Evolutionary conservation across 768 basidiomycete genomes (phyloP).

Genomic region (Candolleomyces efflorescens): DNA sequence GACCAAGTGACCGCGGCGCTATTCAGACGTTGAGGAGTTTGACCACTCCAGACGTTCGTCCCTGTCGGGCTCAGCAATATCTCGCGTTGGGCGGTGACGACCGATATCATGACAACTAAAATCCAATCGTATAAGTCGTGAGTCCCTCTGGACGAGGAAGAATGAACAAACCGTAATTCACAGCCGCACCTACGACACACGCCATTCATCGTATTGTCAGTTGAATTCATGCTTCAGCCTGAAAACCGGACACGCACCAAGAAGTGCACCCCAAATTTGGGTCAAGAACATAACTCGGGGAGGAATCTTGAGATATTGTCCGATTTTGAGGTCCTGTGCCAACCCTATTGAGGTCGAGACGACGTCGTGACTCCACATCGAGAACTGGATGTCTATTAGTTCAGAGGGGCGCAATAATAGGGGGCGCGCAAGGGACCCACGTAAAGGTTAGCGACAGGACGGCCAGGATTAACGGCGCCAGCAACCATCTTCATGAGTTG

Average conservation of each 20-base stretch:
- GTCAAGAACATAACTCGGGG: conserved; percentile 63
- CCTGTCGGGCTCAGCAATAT: conserved; percentile 48
- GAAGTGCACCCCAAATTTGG: conserved; percentile 63
- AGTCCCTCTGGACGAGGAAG: not conserved
- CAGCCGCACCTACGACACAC: conserved; percentile 24
- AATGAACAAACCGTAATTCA: conserved; percentile 31
- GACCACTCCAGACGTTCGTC: conserved; percentile 61
- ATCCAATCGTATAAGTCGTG: not conserved
- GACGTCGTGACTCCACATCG: conserved; percentile 67
- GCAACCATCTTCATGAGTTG: conserved; percentile 62
- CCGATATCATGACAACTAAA: conserved; percentile 54
- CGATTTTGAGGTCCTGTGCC: conserved; percentile 66
- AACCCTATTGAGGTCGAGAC: conserved; percentile 50
- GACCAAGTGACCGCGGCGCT: conserved; percentile 64
- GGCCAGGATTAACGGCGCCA: conserved; percentile 55
- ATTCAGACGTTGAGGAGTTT: conserved; percentile 47
- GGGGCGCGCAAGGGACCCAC: conserved; percentile 26
- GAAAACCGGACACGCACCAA: conserved; percentile 32
- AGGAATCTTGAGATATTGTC: conserved; percentile 67
- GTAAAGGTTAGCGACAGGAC: conserved; percentile 68
- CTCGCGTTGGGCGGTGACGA: conserved; percentile 51
- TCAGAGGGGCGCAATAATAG: not conserved
- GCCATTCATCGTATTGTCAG: no score
- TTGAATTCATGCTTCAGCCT: no score
- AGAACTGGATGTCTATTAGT: conserved; percentile 38